Conservation (phyloP, 2,329 filamentous ascomycete species). For the Aspergillus calidoustus region DNA sequence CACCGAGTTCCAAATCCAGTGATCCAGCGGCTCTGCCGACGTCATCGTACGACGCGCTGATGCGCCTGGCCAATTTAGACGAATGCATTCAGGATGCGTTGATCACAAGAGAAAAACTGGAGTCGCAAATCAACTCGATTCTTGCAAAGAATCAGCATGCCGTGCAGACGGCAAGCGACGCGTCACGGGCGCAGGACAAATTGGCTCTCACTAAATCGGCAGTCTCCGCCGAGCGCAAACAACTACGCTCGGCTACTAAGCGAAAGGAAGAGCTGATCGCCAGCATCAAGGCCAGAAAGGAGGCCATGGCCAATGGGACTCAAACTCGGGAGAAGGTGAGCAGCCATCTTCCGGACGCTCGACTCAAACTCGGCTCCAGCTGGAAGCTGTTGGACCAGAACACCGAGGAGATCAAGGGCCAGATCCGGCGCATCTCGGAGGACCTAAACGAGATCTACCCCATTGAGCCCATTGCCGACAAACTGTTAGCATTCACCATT, state of each 20-base stretch:
- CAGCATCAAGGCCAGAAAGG: slow-evolving; percentile 68
- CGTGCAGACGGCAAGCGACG: slow-evolving; percentile 37
- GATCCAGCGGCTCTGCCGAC: slow-evolving; percentile 61
- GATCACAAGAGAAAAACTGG: slow-evolving; percentile 72
- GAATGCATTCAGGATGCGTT: slow-evolving; percentile 90
- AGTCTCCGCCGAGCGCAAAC: slow-evolving; percentile 67
- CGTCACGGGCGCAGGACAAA: slow-evolving; percentile 46
- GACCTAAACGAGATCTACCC: slow-evolving; percentile 80
- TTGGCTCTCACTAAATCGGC: slow-evolving; percentile 51
- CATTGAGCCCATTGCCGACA: slow-evolving; percentile 69
- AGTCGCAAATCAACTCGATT: slow-evolving; percentile 72
- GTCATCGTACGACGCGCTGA: slow-evolving; percentile 84
- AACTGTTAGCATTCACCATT: slow-evolving; percentile 81
- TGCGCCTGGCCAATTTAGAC: slow-evolving; percentile 86
- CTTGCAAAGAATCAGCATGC: slow-evolving; percentile 43
- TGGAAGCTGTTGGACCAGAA: slow-evolving; percentile 60
- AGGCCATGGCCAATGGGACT: slow-evolving; percentile 69
- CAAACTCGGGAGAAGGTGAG: slow-evolving; percentile 63
- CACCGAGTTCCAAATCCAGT: slow-evolving; percentile 42
- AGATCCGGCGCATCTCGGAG: slow-evolving; percentile 84
- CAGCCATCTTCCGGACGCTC: slow-evolving; percentile 65
- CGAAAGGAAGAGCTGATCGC: slow-evolving; percentile 69
- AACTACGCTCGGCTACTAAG: slow-evolving; percentile 64
- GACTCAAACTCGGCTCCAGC: slow-evolving; percentile 62
- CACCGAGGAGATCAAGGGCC: slow-evolving; percentile 72